Percentiles rank a stretch among this genome's conserved stretches.
Conservation (phyloP, 2,329 filamentous ascomycete species). For the Lasiodiplodia gonubiensis region DNA sequence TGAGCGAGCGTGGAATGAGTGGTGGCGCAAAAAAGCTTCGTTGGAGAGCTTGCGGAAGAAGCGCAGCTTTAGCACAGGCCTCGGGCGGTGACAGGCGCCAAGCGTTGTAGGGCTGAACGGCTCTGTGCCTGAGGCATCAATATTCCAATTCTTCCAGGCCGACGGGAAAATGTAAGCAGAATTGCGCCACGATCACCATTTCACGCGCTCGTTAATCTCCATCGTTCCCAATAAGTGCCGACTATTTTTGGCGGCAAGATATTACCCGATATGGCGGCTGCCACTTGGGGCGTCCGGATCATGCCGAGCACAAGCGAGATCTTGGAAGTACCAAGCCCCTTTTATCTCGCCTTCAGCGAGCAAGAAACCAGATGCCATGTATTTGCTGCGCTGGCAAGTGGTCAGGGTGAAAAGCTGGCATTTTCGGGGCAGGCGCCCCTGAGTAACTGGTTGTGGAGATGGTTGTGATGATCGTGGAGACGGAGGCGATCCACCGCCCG, state of each 20-base stretch:
- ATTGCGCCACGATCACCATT: conserved; percentile 13
- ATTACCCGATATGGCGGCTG: background rate
- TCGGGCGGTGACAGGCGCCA: conserved; percentile 2
- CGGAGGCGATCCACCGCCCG: conserved; percentile 2
- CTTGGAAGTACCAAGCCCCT: background rate
- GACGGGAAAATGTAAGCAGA: background rate
- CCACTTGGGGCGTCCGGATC: conserved; percentile 3
- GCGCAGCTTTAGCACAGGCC: conserved; percentile 16
- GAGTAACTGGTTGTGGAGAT: conserved; percentile 26
- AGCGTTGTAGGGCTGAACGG: conserved; percentile 21
- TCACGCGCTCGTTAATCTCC: conserved; percentile 4
- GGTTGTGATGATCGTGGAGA: conserved; percentile 14
- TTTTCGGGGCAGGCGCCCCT: conserved; percentile 9
- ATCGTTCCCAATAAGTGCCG: background rate
- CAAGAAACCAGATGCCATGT: background rate
- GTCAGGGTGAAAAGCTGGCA: conserved; percentile 20
- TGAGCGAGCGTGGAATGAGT: conserved; percentile 10
- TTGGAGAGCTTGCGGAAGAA: conserved; percentile 20
- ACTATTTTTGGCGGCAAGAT: conserved; percentile 4
- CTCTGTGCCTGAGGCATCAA: conserved; percentile 10
- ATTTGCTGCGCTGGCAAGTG: background rate
- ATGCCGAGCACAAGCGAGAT: conserved; percentile 16
- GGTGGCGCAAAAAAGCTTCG: conserved; percentile 1
- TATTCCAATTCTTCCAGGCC: background rate
- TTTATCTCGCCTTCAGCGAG: conserved; percentile 1